Conservation (phyloP, 1,139 yeast genomes). For the Suhomyces coccinellae region DNA sequence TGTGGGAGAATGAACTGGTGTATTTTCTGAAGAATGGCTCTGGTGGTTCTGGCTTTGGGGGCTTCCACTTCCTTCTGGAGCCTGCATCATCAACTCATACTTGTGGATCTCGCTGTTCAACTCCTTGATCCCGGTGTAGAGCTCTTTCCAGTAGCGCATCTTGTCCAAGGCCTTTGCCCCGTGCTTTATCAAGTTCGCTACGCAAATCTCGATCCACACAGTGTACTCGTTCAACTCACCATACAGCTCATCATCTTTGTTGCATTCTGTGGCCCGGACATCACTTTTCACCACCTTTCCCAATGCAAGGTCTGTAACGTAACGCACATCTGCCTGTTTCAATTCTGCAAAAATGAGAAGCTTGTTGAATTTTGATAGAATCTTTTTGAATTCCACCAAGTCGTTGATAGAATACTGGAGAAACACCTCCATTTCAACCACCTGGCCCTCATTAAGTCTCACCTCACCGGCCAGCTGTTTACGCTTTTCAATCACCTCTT, state of each 20-base stretch:
- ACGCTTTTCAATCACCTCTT: slow-evolving; percentile 24
- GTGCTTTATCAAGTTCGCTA: slow-evolving; percentile 39
- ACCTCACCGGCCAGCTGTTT: slow-evolving; percentile 25
- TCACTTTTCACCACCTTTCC: neutral
- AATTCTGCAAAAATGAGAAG: slow-evolving; percentile 42
- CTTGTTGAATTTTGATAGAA: slow-evolving; percentile 43
- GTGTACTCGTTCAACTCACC: slow-evolving; percentile 22
- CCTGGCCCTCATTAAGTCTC: slow-evolving; percentile 26
- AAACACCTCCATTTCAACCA: slow-evolving; percentile 56
- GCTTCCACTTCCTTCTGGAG: neutral
- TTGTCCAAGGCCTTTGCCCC: slow-evolving; percentile 40
- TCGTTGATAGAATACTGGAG: slow-evolving; percentile 54
- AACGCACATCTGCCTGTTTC: slow-evolving; percentile 45
- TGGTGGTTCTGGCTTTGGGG: neutral
- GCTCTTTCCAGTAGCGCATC: slow-evolving; percentile 54
- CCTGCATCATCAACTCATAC: slow-evolving; percentile 21
- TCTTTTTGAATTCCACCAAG: slow-evolving; percentile 32
- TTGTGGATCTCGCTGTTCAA: slow-evolving; percentile 33
- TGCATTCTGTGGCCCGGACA: neutral
- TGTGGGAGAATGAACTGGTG: neutral
- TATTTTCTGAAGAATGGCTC: too few relatives aligned
- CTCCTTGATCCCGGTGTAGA: slow-evolving; percentile 31
- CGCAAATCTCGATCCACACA: slow-evolving; percentile 33
- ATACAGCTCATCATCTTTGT: slow-evolving; percentile 17
- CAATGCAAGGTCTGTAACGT: slow-evolving; percentile 22